Conservation (phyloP, 2,329 filamentous ascomycete species). For the Knufia fluminis region DNA sequence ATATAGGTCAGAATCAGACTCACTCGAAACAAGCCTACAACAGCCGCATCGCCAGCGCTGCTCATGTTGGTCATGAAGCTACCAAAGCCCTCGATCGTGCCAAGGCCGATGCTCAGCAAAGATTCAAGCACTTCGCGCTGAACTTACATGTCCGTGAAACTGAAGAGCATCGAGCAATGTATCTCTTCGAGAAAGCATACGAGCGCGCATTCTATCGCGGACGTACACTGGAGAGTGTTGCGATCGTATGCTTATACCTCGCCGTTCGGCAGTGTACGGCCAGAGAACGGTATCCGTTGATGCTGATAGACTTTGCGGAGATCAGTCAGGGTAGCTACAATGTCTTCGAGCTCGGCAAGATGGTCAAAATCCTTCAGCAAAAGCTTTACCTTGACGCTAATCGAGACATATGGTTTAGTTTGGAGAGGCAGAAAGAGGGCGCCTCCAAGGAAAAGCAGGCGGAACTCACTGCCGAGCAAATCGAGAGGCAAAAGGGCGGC, state of each 20-base stretch:
- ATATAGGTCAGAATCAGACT: slow-evolving; percentile 75
- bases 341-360: slow-evolving; percentile 82
- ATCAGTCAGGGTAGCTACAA: slow-evolving; percentile 49
- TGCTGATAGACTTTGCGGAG: slow-evolving; percentile 94
- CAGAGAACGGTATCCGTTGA: slow-evolving; percentile 39
- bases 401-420: slow-evolving; percentile 19
- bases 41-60: slow-evolving; percentile 37
- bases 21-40: slow-evolving; percentile 50
- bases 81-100: slow-evolving; percentile 29
- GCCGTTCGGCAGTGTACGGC: slow-evolving; percentile 53
- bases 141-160: slow-evolving; percentile 52
- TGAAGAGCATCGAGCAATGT: slow-evolving; percentile 46
- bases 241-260: slow-evolving; percentile 83
- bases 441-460: neutral
- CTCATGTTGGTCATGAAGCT: slow-evolving; percentile 24
- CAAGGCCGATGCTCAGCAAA: slow-evolving; percentile 27
- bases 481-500: neutral
- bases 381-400: slow-evolving; percentile 36
- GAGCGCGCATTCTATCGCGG: slow-evolving; percentile 75
- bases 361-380: slow-evolving; percentile 74
- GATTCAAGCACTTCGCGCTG: slow-evolving; percentile 54
- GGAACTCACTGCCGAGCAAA: neutral
- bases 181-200: slow-evolving; percentile 68
- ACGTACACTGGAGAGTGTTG: slow-evolving; percentile 72
- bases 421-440: slow-evolving; percentile 13